Evolutionary conservation across 2,329 filamentous ascomycete species (phyloP), one percentile per base, ranked within the genome.

Genomic region (Leptographium lundbergii): DNA sequence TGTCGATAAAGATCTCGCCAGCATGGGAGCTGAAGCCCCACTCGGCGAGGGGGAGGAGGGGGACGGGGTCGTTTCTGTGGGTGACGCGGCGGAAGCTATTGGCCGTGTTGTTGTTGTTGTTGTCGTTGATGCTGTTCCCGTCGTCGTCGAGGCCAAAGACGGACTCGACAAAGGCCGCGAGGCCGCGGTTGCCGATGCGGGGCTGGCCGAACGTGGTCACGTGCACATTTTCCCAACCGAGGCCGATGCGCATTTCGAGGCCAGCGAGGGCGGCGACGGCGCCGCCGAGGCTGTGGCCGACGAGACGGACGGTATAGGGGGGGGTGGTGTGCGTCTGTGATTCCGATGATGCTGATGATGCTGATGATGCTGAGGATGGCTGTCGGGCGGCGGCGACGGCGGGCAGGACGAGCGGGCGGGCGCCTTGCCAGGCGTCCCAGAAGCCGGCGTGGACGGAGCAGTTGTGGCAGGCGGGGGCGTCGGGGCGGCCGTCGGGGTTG

Each of bases 201-300:
- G 94, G 94, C 72, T 97, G 90, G 11, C 94, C 94, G 71, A 96
- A 99, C 0, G 94, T 97, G 6, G 92, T 97, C 48, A 95, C 83
- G 17, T 78, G 72, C n/a, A 82, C 63, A 3, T 91, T 84, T 9
- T 32, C 56, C 84, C 86, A 94, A 22, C 87, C 89, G n/a, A 86
- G 76, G 0, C 85, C 80, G 27, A 77, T 71, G 60, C 84, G 80
- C 67, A 96, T 81, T 68, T 99, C 94, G 34, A 96, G 77, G 1
- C 82, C 89, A 0, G 91, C 94, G 4, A 99, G 80, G 1, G 89
- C 87, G 3, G 94, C 92, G 2, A 99, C 89, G 0, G 94, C 91
- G 19, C 94, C 94, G 24, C 94, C 94, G 0, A 99, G 82, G 56
- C 89, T 95, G 70, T 99, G 94, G 0, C 94, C 94, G 9, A 96